phyloP scores from a whole-genome alignment of 495 filamentous ascomycete species.

The Hypoxylon crocopeplum region DNA sequence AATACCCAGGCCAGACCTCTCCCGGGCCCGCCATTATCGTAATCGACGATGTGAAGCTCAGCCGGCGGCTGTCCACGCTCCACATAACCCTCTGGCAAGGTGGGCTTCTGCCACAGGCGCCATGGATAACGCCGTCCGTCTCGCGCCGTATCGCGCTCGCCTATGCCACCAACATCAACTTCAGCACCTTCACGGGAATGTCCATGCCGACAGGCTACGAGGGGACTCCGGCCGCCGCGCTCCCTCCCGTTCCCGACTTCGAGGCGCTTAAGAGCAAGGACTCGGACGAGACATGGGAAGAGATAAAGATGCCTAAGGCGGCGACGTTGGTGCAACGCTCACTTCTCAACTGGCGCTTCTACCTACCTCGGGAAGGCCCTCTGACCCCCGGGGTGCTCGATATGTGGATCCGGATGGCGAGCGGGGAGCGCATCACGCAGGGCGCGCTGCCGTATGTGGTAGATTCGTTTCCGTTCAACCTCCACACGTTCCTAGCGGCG shows the following conservation, averaged over 20 bases:
- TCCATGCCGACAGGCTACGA: slow-evolving; percentile 60
- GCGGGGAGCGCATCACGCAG: slow-evolving; percentile 60
- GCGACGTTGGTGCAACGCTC: slow-evolving; percentile 57
- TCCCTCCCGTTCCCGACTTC: slow-evolving; percentile 50
- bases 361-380: slow-evolving; percentile 59
- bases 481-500: slow-evolving; percentile 30
- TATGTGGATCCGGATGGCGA: slow-evolving; percentile 68
- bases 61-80: slow-evolving; percentile 70
- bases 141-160: slow-evolving; percentile 51
- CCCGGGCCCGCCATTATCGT: slow-evolving; percentile 67
- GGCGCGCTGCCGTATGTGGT: slow-evolving; percentile 62
- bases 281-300: slow-evolving; percentile 54
- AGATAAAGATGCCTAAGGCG: slow-evolving; percentile 45
- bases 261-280: slow-evolving; percentile 41
- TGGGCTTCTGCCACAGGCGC: slow-evolving; percentile 34
- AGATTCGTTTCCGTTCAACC: slow-evolving; percentile 55
- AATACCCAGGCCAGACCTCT: slow-evolving; percentile 74
- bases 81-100: slow-evolving; percentile 67
- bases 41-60: slow-evolving; percentile 76
- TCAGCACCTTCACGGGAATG: slow-evolving; percentile 64
- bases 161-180: slow-evolving; percentile 72
- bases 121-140: slow-evolving; percentile 39
- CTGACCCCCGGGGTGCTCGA: slow-evolving; percentile 56
- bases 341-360: slow-evolving; percentile 60
- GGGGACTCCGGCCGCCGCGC: slow-evolving; percentile 47